Base-by-base conservation (phyloP, 2,329 filamentous ascomycete genomes). In the Diaporthe batatas region DNA sequence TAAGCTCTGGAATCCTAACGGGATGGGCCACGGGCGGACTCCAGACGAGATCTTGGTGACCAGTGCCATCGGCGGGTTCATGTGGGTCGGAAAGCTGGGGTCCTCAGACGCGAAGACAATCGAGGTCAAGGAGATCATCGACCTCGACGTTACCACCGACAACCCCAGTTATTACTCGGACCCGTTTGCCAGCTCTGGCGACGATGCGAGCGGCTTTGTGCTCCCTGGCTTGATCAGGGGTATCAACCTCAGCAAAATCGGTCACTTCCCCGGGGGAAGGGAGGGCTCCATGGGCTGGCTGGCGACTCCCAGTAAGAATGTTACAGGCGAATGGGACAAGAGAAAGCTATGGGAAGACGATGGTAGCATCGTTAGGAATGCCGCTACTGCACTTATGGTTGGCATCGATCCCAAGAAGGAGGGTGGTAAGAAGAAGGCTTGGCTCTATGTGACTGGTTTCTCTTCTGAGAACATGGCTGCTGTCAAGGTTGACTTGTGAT, bases 151-250 rank as follows among this genome's bases (percentile, higher is more conserved):
- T 1, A 76, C 82, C 3, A 80, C 88, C 16, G 90, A 92, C 76
- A 92, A 92, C 73, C 89, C 90, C 0, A 86, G 79, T 75, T 91
- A 87, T 78, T 92, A 89, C 76, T 72, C 78, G 0, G 90, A 92
- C 68, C 85, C 87, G 0, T 90, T 86, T 57, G 80, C 84, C 1
- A 82, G 81, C 0, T 74, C 75, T 0, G 79, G 76, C 0, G 80
- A 81, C 25, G 86, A 91, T 72, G 84, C 84, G 21, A 90, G 88
- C 70, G 89, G 89, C 0, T 88, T 87, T 23, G 78, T 91, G 0
- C 76, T 87, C 0, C 82, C 86, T 0, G 89, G 90, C 1, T 55
- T 91, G 0, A 78, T 83, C 0, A 82, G 82, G 14, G 83, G 76
- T 0, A 39, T 83, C 3, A 80, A 87, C 5, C 70, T 91, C 0